Conservation (phyloP, 345 rosid species). For the Boechera retrofracta region DNA sequence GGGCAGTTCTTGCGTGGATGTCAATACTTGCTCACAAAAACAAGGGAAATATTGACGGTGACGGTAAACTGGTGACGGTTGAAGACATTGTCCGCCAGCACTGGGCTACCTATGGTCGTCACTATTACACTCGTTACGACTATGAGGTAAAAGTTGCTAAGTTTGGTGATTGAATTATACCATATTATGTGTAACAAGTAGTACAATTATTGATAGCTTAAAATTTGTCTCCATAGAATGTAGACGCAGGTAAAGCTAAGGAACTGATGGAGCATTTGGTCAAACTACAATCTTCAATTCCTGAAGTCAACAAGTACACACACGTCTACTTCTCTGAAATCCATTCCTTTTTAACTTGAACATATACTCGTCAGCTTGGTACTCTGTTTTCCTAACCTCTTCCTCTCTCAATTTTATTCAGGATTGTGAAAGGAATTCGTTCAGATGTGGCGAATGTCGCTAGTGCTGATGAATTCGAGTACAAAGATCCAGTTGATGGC, state of each 20-base stretch:
- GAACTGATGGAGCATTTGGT: conserved; percentile 88
- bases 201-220: conserved; percentile 35
- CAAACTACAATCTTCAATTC: conserved; percentile 73
- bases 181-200: conserved; percentile 4
- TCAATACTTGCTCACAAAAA: conserved; percentile 92
- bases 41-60: conserved; percentile 67
- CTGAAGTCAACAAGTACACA: conserved; percentile 79
- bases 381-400: conserved; percentile 6
- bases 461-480: conserved; percentile 92
- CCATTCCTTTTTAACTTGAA: neutral
- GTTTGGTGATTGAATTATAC: conserved; percentile 7
- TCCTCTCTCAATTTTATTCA: conserved; percentile 39
- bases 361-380: neutral
- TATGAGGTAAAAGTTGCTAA: conserved; percentile 69
- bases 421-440: conserved; percentile 69
- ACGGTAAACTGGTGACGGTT: conserved; percentile 72
- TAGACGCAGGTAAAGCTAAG: conserved; percentile 92
- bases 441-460: conserved; percentile 78
- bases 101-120: conserved; percentile 94
- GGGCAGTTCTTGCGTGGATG: conserved; percentile 99
- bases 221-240: conserved; percentile 66
- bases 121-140: conserved; percentile 97
- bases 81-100: conserved; percentile 93
- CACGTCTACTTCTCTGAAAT: conserved; percentile 15
- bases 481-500: conserved; percentile 97